These are phyloP conservation scores for Exophiala sp. DNA, from an alignment of 2,329 filamentous ascomycete species.

Conservation along the genomic window DNA sequence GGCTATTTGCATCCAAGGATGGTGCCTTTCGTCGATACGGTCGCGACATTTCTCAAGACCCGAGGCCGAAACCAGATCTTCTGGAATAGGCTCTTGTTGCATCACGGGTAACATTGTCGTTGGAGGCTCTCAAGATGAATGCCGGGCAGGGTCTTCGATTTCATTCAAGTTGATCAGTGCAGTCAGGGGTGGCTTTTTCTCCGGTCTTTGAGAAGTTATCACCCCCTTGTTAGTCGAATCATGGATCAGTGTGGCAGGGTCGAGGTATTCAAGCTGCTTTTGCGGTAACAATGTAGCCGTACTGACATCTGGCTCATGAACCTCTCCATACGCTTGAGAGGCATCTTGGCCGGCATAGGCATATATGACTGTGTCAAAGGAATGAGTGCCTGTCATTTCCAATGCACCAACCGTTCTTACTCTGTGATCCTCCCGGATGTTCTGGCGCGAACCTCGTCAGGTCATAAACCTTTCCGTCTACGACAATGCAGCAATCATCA, in stretches of 20 bases:
- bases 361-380: constrained; percentile 38
- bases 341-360: constrained; percentile 44
- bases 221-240: neutral
- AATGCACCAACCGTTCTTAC: constrained; percentile 1
- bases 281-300: constrained; percentile 34
- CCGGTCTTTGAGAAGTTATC: neutral
- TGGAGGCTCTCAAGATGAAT: constrained; percentile 30
- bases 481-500: constrained; percentile 59
- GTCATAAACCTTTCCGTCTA: constrained; percentile 64
- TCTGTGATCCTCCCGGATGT: constrained; percentile 53
- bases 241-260: constrained; percentile 7
- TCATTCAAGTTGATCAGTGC: constrained; percentile 23
- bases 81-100: constrained; percentile 32
- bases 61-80: constrained; percentile 45
- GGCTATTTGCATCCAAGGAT: constrained; percentile 23
- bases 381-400: neutral
- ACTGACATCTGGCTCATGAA: constrained; percentile 38
- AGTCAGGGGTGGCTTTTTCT: constrained; percentile 23
- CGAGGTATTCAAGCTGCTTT: constrained; percentile 11
- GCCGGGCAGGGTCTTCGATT: constrained; percentile 22
- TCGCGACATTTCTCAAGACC: constrained; percentile 39
- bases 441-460: constrained; percentile 58
- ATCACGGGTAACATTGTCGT: constrained; percentile 21
- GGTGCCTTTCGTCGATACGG: constrained; percentile 35
- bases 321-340: constrained; percentile 41